Percentiles rank a stretch among this genome's conserved stretches.
phyloP scores from a whole-genome alignment of 1,284 basidiomycete genomes.

The Rhodotorula glutinis region DNA sequence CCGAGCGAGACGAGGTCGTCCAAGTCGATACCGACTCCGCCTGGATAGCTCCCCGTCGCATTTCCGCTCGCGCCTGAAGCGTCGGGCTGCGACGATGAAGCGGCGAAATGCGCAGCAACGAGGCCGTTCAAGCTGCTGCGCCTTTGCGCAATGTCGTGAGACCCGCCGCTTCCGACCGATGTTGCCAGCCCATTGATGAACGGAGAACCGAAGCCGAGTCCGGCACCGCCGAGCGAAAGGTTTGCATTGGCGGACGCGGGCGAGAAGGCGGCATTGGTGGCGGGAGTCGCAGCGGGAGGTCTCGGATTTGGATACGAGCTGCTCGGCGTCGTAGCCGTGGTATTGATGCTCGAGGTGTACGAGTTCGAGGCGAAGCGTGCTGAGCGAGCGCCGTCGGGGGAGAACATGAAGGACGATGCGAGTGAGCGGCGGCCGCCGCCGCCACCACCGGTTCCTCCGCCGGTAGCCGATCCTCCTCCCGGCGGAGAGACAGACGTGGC shows the following conservation, averaged over 20 bases:
- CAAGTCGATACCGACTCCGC: conserved; percentile 1
- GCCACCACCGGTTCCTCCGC: background rate
- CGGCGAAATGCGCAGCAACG: conserved; percentile 8
- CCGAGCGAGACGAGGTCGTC: conserved; percentile 2
- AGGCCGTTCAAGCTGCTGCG: conserved; percentile 9
- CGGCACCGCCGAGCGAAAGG: background rate
- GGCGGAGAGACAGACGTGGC: conserved; percentile 24
- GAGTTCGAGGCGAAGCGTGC: conserved; percentile 8
- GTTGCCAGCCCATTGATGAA: background rate
- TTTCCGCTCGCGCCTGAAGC: background rate
- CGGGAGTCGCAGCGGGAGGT: conserved; percentile 19
- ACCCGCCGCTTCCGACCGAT: background rate
- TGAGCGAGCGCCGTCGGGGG: conserved; percentile 3
- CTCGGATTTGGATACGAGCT: conserved; percentile 21
- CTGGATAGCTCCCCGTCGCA: background rate
- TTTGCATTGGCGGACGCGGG: conserved; percentile 2
- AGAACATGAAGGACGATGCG: conserved; percentile 12
- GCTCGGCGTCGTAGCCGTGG: conserved; percentile 22
- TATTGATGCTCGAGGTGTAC: conserved; percentile 29
- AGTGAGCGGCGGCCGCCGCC: conserved; percentile 8
- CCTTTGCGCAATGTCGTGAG: background rate
- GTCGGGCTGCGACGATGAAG: background rate
- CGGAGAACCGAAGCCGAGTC: background rate
- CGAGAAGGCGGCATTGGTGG: conserved; percentile 9
- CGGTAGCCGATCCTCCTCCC: background rate